Conservation (phyloP, 2,329 filamentous ascomycete genomes). For the Colletotrichum chlorophyti region DNA sequence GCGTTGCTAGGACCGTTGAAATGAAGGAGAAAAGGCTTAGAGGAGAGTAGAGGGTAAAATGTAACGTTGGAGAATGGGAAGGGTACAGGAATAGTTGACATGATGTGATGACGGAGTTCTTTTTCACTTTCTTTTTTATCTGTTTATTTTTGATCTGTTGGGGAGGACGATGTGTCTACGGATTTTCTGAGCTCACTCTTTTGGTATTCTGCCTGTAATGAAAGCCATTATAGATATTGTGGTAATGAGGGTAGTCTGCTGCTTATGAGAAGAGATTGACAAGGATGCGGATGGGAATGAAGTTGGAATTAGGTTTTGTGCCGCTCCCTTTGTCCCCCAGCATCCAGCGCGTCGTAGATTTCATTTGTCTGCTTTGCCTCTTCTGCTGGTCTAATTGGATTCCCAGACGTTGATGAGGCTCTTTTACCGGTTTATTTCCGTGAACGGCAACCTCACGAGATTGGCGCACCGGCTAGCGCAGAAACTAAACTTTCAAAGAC, state of each 20-base stretch:
- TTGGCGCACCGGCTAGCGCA: no score
- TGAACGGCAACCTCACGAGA: no score
- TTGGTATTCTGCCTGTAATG: slow-evolving; percentile 1
- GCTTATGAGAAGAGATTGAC: no score
- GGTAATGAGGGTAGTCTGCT: slow-evolving; percentile 18
- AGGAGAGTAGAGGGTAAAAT: background rate
- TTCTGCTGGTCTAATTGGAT: background rate
- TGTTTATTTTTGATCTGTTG: background rate
- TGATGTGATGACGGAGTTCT: slow-evolving; percentile 6
- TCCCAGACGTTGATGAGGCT: slow-evolving; percentile 16
- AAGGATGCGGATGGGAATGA: no score
- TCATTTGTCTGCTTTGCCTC: no score
- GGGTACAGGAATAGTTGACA: background rate
- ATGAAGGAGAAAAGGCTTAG: background rate
- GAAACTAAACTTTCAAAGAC: no score
- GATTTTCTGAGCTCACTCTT: background rate
- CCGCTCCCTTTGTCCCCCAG: background rate
- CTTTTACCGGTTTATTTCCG: no score
- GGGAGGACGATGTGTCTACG: background rate
- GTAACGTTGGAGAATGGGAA: background rate
- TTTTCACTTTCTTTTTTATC: background rate
- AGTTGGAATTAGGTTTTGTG: no score
- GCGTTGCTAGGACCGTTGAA: background rate
- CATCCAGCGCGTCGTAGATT: no score
- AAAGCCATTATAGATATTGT: slow-evolving; percentile 9